Percentiles rank a stretch among this genome's conserved stretches.
These are phyloP conservation scores for Aspergillus sp. DNA, from an alignment of 2,329 filamentous ascomycete genomes.

Conservation along the genomic window DNA sequence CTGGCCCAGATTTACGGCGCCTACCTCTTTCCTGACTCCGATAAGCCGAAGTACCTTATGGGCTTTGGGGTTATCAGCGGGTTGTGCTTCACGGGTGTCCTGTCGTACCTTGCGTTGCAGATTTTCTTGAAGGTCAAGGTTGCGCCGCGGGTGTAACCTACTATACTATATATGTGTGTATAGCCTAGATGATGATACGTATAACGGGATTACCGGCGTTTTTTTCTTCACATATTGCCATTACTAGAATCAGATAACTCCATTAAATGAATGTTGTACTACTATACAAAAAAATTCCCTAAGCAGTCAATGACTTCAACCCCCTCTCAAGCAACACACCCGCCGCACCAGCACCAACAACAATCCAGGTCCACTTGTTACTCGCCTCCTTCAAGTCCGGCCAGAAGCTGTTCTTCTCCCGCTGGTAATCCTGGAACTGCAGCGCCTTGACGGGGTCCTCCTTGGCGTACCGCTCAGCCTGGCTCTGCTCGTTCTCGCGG, in stretches of 20 bases:
- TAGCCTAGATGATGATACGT: no score
- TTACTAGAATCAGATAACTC: no score
- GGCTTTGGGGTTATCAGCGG: constrained; percentile 39
- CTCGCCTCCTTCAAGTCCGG: constrained; percentile 49
- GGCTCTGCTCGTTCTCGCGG: constrained; percentile 54
- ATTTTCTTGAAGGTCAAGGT: not conserved
- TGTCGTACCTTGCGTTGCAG: not conserved
- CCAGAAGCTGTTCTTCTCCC: constrained; percentile 62
- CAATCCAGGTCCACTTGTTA: constrained; percentile 59
- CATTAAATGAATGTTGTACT: no score
- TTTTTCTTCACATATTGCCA: no score
- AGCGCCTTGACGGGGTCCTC: constrained; percentile 53
- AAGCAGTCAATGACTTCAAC: constrained; percentile 10
- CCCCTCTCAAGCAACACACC: constrained; percentile 50
- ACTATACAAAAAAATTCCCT: not conserved
- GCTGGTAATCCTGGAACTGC: constrained; percentile 53
- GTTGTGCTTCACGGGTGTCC: not conserved
- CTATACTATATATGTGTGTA: no score
- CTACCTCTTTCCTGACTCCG: constrained; percentile 51
- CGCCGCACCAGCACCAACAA: constrained; percentile 51
- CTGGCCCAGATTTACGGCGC: constrained; percentile 56
- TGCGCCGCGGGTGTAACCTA: no score
- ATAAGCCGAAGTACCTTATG: constrained; percentile 52
- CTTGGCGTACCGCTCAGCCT: constrained; percentile 54
- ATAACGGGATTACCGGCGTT: no score